Evolutionary conservation across 176 grass and related monocot species (phyloP), one percentile per base, ranked within the genome.

Genomic region (Musa schizocarpa): DNA sequence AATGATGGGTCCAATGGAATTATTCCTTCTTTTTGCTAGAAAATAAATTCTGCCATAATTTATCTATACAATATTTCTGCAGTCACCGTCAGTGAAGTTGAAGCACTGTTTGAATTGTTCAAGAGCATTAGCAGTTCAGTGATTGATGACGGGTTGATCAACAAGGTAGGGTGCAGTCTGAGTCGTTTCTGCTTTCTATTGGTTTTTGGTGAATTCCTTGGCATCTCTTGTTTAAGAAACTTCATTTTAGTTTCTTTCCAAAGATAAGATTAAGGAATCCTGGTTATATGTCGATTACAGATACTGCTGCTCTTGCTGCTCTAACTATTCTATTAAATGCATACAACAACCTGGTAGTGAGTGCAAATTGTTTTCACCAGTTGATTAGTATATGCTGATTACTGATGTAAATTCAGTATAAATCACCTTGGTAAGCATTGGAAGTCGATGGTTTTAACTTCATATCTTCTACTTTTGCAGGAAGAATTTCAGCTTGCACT

Each of bases 111-210:
- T 76, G 95, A 94, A 78, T 76, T 98, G 71, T 98, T 91, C 88
- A 98, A 92, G 84, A 98, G 90, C 82, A 98, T 98, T 75, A 98
- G 90, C 66, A 86, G 95, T 84, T 98, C 95, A 0, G 82, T 98
- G 24, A 87, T 94, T 24, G 95, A 98, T n/a, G 95, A 98, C 72
- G 90, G 90, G 16, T 71, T 98, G 63, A 98, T 98, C 83, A 98
- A 90, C 73, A 98, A 98, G 90, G 95, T 70, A 48, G 11, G 20
- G 9, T 8, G 20, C 16, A 50, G 19, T 70, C 14, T 50, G 34
- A 43, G 9, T 50, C 7, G 2, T 29, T 11, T 14, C 9, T 48
- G 3, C 4, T 50, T 13, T n/a, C 19, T 72, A 2, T 20, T 22
- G 12, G 12, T 34, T 50, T 70, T 1, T 51, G 43, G 43, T 70